Evolutionary conservation across 306 rosid species (phyloP).

Genomic region (Malus sieversii): DNA sequence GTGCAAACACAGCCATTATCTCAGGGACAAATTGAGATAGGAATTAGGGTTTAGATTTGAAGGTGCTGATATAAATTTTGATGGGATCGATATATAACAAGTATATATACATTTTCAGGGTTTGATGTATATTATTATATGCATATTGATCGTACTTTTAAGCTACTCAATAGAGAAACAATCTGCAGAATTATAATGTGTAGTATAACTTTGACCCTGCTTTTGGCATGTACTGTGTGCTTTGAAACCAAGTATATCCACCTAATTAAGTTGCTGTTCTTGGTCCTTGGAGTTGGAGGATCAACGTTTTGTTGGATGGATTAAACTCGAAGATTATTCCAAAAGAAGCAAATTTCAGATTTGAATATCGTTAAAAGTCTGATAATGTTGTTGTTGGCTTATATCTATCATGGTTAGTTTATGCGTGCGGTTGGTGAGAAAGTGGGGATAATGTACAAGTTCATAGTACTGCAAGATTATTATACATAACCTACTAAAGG

Average conservation of each 20-base stretch:
- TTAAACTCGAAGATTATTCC: conserved; percentile 1
- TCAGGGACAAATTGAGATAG: background rate
- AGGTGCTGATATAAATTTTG: conserved; percentile 15
- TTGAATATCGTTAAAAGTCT: background rate
- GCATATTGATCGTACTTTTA: conserved; percentile 30
- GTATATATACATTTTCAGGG: background rate
- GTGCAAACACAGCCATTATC: conserved; percentile 31
- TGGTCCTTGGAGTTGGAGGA: conserved; percentile 5
- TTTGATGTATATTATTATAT: background rate
- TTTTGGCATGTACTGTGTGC: conserved; percentile 26
- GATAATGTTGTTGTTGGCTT: conserved; percentile 17
- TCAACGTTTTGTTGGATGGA: conserved; percentile 1
- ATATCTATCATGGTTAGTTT: conserved; percentile 30
- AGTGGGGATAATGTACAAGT: conserved; percentile 17
- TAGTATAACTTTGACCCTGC: conserved; percentile 22
- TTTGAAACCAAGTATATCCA: conserved; percentile 34
- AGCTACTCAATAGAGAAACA: conserved; percentile 47
- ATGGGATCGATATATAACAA: conserved; percentile 6
- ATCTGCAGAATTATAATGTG: conserved; percentile 8
- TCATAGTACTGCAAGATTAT: background rate
- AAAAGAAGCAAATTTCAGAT: background rate
- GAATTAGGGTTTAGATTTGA: background rate
- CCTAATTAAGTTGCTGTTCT: conserved; percentile 4
- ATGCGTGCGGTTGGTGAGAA: conserved; percentile 24
- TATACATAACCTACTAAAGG: background rate